Evolutionary conservation across 2,329 filamentous ascomycete genomes (phyloP).

Genomic region (Apiospora marii): DNA sequence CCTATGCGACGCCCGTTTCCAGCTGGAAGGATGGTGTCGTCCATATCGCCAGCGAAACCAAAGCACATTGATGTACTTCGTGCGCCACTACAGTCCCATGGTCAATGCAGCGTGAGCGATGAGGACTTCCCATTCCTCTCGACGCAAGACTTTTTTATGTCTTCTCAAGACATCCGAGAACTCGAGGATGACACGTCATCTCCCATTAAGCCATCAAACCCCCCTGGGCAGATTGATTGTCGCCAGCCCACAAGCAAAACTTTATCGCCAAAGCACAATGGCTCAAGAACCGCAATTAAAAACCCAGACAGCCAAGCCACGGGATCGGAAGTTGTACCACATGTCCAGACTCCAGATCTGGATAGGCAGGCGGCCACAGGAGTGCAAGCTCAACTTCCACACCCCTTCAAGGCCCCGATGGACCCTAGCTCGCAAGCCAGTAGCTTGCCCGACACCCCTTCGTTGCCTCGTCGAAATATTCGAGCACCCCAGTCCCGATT

Average conservation of each 20-base stretch:
- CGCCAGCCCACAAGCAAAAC: too few relatives aligned
- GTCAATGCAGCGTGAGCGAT: constrained; percentile 23
- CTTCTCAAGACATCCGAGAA: constrained; percentile 56
- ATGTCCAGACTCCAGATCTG: not conserved
- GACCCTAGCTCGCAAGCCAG: constrained; percentile 5
- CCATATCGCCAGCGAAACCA: not conserved
- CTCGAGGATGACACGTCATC: constrained; percentile 37
- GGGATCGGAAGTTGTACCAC: not conserved
- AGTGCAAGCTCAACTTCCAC: not conserved
- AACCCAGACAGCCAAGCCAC: not conserved
- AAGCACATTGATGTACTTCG: not conserved
- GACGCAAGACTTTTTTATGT: constrained; percentile 55
- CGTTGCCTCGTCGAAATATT: constrained; percentile 3
- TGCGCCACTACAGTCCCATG: constrained; percentile 8
- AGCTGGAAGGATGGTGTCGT: not conserved
- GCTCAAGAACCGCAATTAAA: not conserved
- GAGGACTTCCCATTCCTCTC: constrained; percentile 47
- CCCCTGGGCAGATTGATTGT: not conserved
- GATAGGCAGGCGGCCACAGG: not conserved
- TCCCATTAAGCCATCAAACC: not conserved
- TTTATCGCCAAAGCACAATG: not conserved
- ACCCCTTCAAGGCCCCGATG: not conserved
- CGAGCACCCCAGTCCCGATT: constrained; percentile 7
- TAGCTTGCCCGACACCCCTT: constrained; percentile 5
- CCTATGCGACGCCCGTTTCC: not conserved